These are phyloP conservation scores for Cyamopsis tetragonoloba DNA, from an alignment of 306 rosid species.

Conservation along the genomic window DNA sequence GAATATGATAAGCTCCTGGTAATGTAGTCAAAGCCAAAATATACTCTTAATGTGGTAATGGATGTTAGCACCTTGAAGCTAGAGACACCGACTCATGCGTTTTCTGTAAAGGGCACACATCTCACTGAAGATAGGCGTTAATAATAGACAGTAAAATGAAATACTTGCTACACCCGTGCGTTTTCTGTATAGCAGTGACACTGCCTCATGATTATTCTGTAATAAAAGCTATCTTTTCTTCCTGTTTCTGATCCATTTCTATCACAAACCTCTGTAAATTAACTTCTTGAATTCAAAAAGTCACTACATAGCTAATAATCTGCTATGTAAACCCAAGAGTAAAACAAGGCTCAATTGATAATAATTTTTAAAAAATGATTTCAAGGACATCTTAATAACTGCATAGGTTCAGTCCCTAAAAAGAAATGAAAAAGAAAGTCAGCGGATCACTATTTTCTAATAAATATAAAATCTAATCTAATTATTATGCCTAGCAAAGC, in stretches of 20 bases:
- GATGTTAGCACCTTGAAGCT: background rate
- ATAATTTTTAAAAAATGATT: background rate
- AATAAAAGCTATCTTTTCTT: too few relatives aligned
- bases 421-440: too few relatives aligned
- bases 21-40: background rate
- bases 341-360: background rate
- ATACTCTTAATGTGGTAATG: background rate
- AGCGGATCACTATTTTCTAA: background rate
- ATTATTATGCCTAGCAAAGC: background rate
- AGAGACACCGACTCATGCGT: too few relatives aligned
- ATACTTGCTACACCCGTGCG: background rate
- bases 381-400: background rate
- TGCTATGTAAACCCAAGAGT: background rate
- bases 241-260: too few relatives aligned
- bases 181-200: too few relatives aligned
- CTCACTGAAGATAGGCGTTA: background rate
- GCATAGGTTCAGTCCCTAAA: background rate
- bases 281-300: background rate
- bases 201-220: too few relatives aligned
- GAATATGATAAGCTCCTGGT: background rate
- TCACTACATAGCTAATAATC: background rate
- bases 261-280: too few relatives aligned
- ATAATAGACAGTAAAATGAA: background rate
- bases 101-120: background rate
- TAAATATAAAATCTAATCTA: background rate